Evolutionary conservation across 2,329 filamentous ascomycete species (phyloP), one percentile per base, ranked within the genome.

Genomic region (Fusarium zealandicum): DNA sequence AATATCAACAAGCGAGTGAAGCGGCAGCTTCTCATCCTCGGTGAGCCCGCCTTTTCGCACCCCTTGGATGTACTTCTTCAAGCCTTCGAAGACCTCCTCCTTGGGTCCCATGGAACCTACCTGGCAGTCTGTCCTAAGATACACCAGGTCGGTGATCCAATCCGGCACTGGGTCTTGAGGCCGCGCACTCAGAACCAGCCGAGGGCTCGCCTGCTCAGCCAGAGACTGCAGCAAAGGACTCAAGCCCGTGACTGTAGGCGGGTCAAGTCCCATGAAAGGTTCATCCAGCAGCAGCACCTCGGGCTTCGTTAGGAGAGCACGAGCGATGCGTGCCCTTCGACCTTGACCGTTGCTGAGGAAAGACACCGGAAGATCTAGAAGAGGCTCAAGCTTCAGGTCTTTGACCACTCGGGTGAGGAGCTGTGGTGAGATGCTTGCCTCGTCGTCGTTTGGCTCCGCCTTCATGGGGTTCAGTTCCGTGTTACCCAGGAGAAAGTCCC

Each of bases 281-380:
- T 96, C 93, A 74, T 99, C 95, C 3, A 96, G 79, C 45, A 98
- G 79, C 56, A 99, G 70, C 10, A 96, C 82, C 72, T 96, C 90
- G 0, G 95, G 95, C 45, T 82, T 82, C 6, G 80, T 86, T 53
- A 98, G 79, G 43, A 99, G 75, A 0, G 93, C 92, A 65, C 92
- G 90, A 2, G 92, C 95, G 63, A 99, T 96, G 57, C 91, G 85
- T 7, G 93, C 90, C 48, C 95, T 80, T 59, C 93, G 81, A 6
- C 90, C 93, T 74, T 99, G 95, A 0, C 95, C 95, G 73, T 98
- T 97, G 71, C 92, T 97, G 48, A 99, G 76, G 71, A 95, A 96
- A 18, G 90, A 85, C 7, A 98, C 90, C 0, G 93, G 93, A 70
- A 96, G 88, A 32, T 89, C 82, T 1, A 96, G 76, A 38, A 98